Evolutionary conservation across 2,329 filamentous ascomycete species (phyloP), one percentile per base, ranked within the genome.

Genomic region (Beauveria bassiana): DNA sequence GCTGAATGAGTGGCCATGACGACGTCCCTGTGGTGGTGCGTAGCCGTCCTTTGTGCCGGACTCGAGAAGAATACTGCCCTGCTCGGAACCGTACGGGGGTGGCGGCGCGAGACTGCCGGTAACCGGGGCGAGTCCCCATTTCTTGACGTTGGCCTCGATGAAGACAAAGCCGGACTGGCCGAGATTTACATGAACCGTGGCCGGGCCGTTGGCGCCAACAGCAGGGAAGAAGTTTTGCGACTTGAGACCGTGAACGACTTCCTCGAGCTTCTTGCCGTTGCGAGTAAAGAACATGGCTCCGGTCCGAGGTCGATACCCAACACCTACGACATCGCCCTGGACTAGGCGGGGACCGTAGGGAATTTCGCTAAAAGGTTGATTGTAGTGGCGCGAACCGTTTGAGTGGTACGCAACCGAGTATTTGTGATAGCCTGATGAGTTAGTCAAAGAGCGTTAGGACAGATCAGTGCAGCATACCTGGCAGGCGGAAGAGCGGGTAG

Each of bases 101-200:
- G 95, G 95, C 18, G 95, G 95, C 31, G 95, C 95, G 63, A 99
- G 81, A 70, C 91, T 96, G 63, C 95, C 95, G 1, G 91, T 97
- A 83, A 96, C 96, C 5, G 95, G 95, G 53, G 95, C 95, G 61
- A 99, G 79, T 2, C 95, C 95, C 95, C 95, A 99, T 80, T 98
- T 99, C 85, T 99, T 99, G 64, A 99, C 95, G 70, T 99, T 99
- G 64, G 93, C 95, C 76, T 99, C 95, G 68, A 99, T 98, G 71
- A 98, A 99, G 54, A 99, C 95, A 71, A 98, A 99, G 40, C 95
- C 95, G 70, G 95, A 91, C 73, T 99, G 95, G 8, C 95, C 95
- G 73, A 99, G 96, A 74, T 99, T 99, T 71, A 98, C 95, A 72
- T 99, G 93, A 1, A 99, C 85, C 38, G 88, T 88, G 69, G 91